Evolutionary conservation across 306 rosid species (phyloP).

Genomic region (Carpinus fangiana): DNA sequence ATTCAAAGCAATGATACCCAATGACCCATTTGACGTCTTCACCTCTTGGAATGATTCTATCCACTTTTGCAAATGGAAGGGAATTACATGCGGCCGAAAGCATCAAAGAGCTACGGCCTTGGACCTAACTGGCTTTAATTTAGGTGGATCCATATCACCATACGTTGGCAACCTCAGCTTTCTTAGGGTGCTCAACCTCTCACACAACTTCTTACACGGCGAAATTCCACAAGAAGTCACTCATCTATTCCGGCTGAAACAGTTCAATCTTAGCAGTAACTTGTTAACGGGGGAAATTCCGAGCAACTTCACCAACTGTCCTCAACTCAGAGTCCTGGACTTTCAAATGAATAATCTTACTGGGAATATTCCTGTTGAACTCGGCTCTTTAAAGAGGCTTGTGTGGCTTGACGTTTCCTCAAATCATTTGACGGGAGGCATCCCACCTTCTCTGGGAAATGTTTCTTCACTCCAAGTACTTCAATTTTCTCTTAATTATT

Average conservation of each 20-base stretch:
- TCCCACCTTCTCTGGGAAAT: slow-evolving; percentile 40
- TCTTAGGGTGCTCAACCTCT: neutral
- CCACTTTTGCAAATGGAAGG: slow-evolving; percentile 43
- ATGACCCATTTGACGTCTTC: slow-evolving; percentile 17
- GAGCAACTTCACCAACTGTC: slow-evolving; percentile 25
- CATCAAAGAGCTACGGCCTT: slow-evolving; percentile 36
- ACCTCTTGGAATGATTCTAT: slow-evolving; percentile 43
- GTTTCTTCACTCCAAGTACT: slow-evolving; percentile 20
- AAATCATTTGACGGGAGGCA: slow-evolving; percentile 30
- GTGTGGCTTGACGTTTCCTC: neutral
- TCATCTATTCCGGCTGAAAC: neutral
- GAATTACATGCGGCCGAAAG: slow-evolving; percentile 34
- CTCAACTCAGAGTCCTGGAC: neutral
- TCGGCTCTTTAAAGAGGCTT: slow-evolving; percentile 29
- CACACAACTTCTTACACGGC: slow-evolving; percentile 24
- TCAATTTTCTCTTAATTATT: neutral
- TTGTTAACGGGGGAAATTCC: slow-evolving; percentile 40
- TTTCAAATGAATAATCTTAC: neutral
- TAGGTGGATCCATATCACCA: slow-evolving; percentile 46
- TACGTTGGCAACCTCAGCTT: slow-evolving; percentile 33
- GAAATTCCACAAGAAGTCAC: slow-evolving; percentile 34
- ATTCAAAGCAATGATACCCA: slow-evolving; percentile 30
- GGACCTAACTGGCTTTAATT: neutral
- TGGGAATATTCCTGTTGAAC: slow-evolving; percentile 19
- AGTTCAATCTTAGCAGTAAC: slow-evolving; percentile 10